A percentile compares a stretch with the other conserved stretches of the same genome.
phyloP scores from a whole-genome alignment of 352 stramenopile species.

The Phytophthora vignae region DNA sequence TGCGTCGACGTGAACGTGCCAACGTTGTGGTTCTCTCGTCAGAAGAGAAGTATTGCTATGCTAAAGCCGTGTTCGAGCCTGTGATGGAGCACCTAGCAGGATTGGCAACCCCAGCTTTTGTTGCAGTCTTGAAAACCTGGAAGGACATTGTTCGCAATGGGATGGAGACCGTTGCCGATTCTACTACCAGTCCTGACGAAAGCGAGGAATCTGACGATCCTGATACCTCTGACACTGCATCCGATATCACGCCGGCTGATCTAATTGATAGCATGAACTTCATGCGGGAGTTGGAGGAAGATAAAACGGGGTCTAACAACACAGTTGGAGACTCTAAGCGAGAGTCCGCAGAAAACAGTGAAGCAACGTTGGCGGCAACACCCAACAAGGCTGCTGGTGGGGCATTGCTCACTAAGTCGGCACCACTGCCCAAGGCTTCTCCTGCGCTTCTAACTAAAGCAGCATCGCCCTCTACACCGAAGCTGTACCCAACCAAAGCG shows the following conservation, averaged over 20 bases:
- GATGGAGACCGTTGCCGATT: neutral
- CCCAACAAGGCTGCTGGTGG: neutral
- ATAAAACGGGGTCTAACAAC: neutral
- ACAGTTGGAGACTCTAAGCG: neutral
- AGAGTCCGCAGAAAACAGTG: neutral
- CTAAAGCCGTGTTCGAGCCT: constrained; percentile 2
- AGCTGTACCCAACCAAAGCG: neutral
- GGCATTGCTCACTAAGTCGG: neutral
- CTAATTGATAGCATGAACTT: neutral
- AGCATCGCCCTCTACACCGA: neutral
- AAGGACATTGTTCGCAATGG: neutral
- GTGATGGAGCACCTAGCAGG: constrained; percentile 3
- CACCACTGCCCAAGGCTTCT: neutral
- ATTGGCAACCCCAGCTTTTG: neutral
- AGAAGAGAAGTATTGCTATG: constrained; percentile 10
- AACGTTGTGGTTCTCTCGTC: constrained; percentile 7
- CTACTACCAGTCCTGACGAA: neutral
- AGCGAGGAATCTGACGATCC: neutral
- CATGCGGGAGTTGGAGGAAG: neutral
- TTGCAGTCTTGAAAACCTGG: constrained; percentile 5
- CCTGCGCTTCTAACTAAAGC: neutral
- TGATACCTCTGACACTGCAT: neutral
- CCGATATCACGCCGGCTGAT: neutral
- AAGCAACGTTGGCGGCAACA: neutral
- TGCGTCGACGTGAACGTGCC: neutral